Evolutionary conservation across 164 flowering plant genomes (phyloP), one percentile per base, ranked within the genome.

Genomic region (Cinnamomum micranthum): DNA sequence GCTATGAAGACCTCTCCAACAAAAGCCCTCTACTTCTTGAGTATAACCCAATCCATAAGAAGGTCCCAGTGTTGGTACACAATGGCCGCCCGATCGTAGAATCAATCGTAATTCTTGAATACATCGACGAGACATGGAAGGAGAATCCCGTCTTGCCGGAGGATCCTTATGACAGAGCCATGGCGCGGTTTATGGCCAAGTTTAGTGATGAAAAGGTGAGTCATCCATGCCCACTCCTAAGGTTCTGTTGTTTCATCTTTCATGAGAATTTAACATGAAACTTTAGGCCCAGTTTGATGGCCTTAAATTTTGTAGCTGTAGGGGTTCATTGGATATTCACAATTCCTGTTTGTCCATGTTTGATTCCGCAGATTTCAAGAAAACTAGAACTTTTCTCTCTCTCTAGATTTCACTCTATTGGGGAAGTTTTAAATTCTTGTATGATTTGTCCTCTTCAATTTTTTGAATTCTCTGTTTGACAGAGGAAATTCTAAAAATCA

Each of bases 41-140:
- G 50, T 51, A 27, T 50, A 71, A 71, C 24, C 65, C 73, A 52
- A 51, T 71, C 12, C 13, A 62, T 65, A 72, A 22, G 68, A 59
- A 72, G 74, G 68, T 72, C 6, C 68, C 68, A 2, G 74, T 72
- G 15, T 51, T 72, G 51, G 51, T 72, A 5, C 74, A 72, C 58
- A 22, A 22, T 20, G 58, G 74, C 13, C 62, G 62, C 6, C 6
- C 74, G 17, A 72, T 72, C 10, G 24, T 25, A 1, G 74, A 72
- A 58, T 72, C 68, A n/a, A 3, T 35, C 3, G 28, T 72, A 19
- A 72, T 72, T 58, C 66, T 72, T 12, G 74, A 72, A 72, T 72
- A 72, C 52, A 72, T 63, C 11, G 68, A 72, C 11, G 74, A 72
- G 62, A 35, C 47, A 12, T 72, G 74, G 74, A 51, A 33, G 28